Conservation (phyloP, 2,329 filamentous ascomycete species). For the Fusarium longipes region DNA sequence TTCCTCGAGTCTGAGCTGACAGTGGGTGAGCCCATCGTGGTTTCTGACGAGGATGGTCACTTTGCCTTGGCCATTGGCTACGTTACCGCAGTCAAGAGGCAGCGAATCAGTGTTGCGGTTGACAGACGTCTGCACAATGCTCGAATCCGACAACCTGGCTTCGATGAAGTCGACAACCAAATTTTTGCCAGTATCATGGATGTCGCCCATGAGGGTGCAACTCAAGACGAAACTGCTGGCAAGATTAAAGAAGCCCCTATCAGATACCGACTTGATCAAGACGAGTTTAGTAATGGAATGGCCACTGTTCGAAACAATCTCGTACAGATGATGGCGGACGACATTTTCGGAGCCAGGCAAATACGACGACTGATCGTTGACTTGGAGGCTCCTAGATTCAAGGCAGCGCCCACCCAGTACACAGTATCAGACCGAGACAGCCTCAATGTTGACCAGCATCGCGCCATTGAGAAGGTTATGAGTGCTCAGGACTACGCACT, state of each 20-base stretch:
- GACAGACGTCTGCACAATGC: conserved; percentile 91
- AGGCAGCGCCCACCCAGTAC: conserved; percentile 71
- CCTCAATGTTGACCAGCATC: conserved; percentile 88
- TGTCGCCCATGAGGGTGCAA: conserved; percentile 67
- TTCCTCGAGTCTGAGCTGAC: conserved; percentile 92
- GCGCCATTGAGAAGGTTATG: conserved; percentile 94
- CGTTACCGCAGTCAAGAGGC: conserved; percentile 79
- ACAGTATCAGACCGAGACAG: conserved; percentile 69
- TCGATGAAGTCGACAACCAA: conserved; percentile 82
- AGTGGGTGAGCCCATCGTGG: conserved; percentile 91
- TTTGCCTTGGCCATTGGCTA: conserved; percentile 95
- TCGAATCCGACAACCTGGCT: conserved; percentile 78
- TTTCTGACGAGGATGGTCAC: conserved; percentile 94
- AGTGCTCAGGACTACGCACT: conserved; percentile 93
- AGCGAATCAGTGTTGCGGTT: conserved; percentile 86
- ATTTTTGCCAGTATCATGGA: conserved; percentile 94
- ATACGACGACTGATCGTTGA: conserved; percentile 86
- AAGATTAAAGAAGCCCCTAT: conserved; percentile 66
- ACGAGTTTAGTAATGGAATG: conserved; percentile 99
- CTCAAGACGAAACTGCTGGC: conserved; percentile 62
- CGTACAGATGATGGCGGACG: conserved; percentile 88
- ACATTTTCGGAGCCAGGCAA: conserved; percentile 74
- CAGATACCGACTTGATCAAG: conserved; percentile 90
- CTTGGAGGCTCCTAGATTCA: conserved; percentile 78
- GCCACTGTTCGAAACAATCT: conserved; percentile 94